A percentile compares a stretch with the other conserved stretches of the same genome.
Evolutionary conservation across 1,284 basidiomycete genomes (phyloP).

Genomic region (Rhodotorula sp.): DNA sequence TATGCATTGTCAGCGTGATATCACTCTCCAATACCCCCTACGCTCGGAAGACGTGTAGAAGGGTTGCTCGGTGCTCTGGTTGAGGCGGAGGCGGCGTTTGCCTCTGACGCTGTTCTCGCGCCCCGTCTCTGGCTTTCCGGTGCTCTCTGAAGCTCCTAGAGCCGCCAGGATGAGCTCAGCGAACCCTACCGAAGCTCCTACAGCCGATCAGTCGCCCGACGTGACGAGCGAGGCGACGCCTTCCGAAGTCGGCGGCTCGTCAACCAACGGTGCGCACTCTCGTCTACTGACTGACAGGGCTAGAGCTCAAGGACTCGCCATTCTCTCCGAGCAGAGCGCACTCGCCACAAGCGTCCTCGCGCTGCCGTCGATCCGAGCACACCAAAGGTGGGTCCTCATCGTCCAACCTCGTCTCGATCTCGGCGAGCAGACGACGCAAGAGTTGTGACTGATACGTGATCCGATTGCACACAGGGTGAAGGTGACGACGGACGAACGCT

Average conservation of each 20-base stretch:
- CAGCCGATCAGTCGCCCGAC: not conserved
- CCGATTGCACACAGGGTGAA: slow-evolving; percentile 21
- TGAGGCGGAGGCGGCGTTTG: too few species aligned
- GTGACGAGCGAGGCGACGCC: not conserved
- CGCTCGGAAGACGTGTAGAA: too few species aligned
- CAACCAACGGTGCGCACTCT: slow-evolving; percentile 6
- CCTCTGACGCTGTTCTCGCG: too few species aligned
- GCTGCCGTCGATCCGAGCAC: slow-evolving; percentile 29
- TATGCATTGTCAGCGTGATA: too few species aligned
- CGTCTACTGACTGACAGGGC: not conserved
- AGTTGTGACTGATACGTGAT: not conserved
- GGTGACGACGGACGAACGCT: slow-evolving; percentile 21
- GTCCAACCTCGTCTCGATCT: not conserved
- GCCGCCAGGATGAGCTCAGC: not conserved
- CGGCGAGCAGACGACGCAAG: too few species aligned
- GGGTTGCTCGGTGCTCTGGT: too few species aligned
- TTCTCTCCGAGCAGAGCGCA: not conserved
- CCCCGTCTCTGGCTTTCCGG: not conserved
- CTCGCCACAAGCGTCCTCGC: slow-evolving; percentile 18
- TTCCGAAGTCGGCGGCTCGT: not conserved
- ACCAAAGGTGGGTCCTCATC: slow-evolving; percentile 15
- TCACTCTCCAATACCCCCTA: too few species aligned
- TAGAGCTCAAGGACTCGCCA: too few species aligned
- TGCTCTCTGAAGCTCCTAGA: not conserved
- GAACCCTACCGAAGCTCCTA: not conserved